These are phyloP conservation scores for Cladosporium cucumerinum DNA, from an alignment of 2,329 filamentous ascomycete species.

Conservation along the genomic window DNA sequence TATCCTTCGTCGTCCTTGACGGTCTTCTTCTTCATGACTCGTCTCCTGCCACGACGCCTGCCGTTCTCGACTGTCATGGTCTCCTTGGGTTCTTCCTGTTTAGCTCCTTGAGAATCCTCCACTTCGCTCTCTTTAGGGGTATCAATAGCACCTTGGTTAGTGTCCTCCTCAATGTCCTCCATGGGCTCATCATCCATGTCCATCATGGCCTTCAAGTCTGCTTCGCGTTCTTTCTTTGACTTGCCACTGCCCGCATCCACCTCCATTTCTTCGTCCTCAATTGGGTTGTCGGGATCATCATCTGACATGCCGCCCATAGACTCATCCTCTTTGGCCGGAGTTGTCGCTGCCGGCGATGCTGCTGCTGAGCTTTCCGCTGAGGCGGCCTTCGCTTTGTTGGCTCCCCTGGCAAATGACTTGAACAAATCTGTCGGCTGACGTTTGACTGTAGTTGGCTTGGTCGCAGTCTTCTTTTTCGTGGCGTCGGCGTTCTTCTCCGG, in stretches of 20 bases:
- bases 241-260: constrained; percentile 35
- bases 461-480: constrained; percentile 39
- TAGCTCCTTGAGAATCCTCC: constrained; percentile 48
- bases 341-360: constrained; percentile 34
- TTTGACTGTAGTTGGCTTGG: constrained; percentile 48
- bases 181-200: constrained; percentile 52
- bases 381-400: constrained; percentile 33
- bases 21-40: constrained; percentile 83
- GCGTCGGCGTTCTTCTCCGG: constrained; percentile 16
- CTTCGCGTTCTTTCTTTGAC: constrained; percentile 61
- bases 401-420: constrained; percentile 69
- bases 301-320: constrained; percentile 40
- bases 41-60: constrained; percentile 70
- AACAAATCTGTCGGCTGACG: constrained; percentile 66
- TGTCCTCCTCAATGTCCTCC: constrained; percentile 24
- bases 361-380: constrained; percentile 37
- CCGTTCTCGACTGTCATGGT: constrained; percentile 58
- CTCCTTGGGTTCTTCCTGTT: constrained; percentile 36
- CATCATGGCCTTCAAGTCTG: constrained; percentile 71
- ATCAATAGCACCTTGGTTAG: constrained; percentile 21
- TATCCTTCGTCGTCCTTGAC: constrained; percentile 87
- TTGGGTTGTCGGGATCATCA: constrained; percentile 50
- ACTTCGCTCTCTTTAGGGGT: constrained; percentile 40
- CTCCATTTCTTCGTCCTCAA: constrained; percentile 56
- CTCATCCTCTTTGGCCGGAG: constrained; percentile 29